Percentiles rank a stretch among this genome's conserved stretches.
These are phyloP conservation scores for Pyrenula aspistea DNA, from an alignment of 495 filamentous ascomycete species.

Conservation along the genomic window DNA sequence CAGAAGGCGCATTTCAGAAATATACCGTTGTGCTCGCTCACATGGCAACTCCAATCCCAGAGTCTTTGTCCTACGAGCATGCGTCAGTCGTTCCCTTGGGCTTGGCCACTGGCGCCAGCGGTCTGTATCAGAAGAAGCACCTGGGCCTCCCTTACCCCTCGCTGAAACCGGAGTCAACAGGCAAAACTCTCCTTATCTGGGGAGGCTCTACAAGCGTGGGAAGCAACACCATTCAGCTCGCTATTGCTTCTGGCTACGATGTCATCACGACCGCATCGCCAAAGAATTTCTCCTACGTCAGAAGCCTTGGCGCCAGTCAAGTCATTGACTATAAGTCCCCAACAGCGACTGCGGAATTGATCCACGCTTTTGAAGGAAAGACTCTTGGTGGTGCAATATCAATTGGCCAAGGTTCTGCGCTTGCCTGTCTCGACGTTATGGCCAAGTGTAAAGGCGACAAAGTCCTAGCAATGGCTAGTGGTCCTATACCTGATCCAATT, in stretches of 20 bases:
- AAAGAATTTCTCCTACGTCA: constrained; percentile 41
- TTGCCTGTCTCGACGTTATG: constrained; percentile 2
- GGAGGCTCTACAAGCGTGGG: constrained; percentile 50
- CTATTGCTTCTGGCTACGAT: constrained; percentile 41
- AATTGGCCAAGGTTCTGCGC: not conserved
- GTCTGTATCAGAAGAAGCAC: constrained; percentile 29
- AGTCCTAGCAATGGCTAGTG: constrained; percentile 3
- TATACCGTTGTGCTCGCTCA: constrained; percentile 26
- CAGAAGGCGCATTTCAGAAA: constrained; percentile 30
- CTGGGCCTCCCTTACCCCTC: constrained; percentile 28
- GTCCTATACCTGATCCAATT: not conserved
- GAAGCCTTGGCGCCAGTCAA: constrained; percentile 38
- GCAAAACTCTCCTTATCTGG: constrained; percentile 42
- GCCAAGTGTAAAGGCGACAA: constrained; percentile 2
- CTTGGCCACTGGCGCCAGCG: constrained; percentile 39
- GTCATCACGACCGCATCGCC: constrained; percentile 43
- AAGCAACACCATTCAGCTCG: constrained; percentile 49
- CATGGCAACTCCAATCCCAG: constrained; percentile 32
- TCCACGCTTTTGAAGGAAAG: constrained; percentile 9
- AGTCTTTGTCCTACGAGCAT: constrained; percentile 27
- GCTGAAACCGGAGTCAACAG: constrained; percentile 13
- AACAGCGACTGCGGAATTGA: constrained; percentile 17
- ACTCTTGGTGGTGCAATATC: constrained; percentile 5
- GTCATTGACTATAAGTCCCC: constrained; percentile 44
- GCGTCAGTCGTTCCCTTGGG: constrained; percentile 41